Evolutionary conservation across 2,329 filamentous ascomycete species (phyloP).

Genomic region (Talaromyces pinophilus): DNA sequence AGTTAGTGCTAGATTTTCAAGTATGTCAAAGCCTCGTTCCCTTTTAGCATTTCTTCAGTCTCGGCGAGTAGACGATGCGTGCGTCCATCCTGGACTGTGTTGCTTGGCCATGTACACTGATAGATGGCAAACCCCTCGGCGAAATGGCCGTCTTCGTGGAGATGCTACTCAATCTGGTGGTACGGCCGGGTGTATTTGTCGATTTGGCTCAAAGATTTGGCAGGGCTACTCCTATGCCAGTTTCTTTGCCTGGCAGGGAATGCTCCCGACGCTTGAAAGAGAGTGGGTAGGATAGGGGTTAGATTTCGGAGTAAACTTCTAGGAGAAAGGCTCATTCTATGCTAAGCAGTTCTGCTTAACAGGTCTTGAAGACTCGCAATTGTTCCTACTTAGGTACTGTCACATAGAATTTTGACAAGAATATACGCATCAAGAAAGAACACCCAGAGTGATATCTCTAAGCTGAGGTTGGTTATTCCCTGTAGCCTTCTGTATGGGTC

Average conservation of each 20-base stretch:
- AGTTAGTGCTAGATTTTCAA: background rate
- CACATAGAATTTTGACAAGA: background rate
- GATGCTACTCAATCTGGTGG: background rate
- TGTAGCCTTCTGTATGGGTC: background rate
- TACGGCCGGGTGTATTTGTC: background rate
- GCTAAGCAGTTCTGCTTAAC: background rate
- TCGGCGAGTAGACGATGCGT: background rate
- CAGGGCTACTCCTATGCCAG: background rate
- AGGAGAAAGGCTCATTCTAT: background rate
- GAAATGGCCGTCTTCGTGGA: background rate
- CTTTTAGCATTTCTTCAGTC: background rate
- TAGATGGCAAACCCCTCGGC: background rate
- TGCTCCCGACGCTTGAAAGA: background rate
- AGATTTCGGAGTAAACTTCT: no score
- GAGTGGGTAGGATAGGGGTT: background rate
- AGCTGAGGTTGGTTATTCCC: background rate
- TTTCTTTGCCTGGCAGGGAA: background rate
- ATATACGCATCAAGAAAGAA: background rate
- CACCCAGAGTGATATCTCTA: background rate
- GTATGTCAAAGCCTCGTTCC: background rate
- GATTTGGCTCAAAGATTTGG: background rate
- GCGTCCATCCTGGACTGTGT: background rate
- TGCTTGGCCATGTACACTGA: background rate
- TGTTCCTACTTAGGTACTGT: no score
- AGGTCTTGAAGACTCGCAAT: background rate